Percentiles rank a stretch among this genome's conserved stretches.
These are phyloP conservation scores for Brassica hybrid DNA, from an alignment of 441 rosid genomes.

Conservation along the genomic window DNA sequence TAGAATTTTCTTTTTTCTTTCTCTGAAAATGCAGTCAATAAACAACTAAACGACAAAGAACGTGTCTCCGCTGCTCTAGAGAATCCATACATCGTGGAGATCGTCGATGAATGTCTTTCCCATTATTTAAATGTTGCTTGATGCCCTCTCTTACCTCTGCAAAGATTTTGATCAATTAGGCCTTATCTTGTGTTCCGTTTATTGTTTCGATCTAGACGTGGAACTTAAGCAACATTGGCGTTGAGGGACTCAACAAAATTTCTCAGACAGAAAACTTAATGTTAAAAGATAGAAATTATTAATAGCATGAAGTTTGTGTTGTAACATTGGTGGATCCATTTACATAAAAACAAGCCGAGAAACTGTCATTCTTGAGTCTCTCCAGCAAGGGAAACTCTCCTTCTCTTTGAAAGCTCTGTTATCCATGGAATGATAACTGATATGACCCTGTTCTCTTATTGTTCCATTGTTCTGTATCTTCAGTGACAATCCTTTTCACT, in stretches of 20 bases:
- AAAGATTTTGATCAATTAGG: constrained; percentile 16
- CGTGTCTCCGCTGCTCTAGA: constrained; percentile 92
- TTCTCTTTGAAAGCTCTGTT: no score
- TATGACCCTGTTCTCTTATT: no score
- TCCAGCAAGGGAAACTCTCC: no score
- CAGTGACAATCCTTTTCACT: background rate
- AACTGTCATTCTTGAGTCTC: no score
- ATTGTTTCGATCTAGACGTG: background rate
- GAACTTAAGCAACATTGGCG: no score
- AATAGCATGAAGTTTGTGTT: no score
- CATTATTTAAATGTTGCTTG: constrained; percentile 54
- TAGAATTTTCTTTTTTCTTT: constrained; percentile 4
- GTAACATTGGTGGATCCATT: no score
- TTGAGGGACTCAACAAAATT: no score
- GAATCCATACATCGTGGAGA: constrained; percentile 83
- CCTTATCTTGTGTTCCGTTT: constrained; percentile 8
- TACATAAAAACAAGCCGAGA: no score
- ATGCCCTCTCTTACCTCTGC: background rate
- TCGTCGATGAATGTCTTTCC: constrained; percentile 88
- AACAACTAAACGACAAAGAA: constrained; percentile 90
- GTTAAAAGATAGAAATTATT: no score
- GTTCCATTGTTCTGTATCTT: background rate
- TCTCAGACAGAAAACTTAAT: no score
- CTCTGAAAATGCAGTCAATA: constrained; percentile 62
- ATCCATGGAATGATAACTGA: no score